Percentiles rank a stretch among this genome's conserved stretches.
These are phyloP conservation scores for Cystobasidium ongulense DNA, from an alignment of 768 basidiomycete genomes.

Conservation along the genomic window DNA sequence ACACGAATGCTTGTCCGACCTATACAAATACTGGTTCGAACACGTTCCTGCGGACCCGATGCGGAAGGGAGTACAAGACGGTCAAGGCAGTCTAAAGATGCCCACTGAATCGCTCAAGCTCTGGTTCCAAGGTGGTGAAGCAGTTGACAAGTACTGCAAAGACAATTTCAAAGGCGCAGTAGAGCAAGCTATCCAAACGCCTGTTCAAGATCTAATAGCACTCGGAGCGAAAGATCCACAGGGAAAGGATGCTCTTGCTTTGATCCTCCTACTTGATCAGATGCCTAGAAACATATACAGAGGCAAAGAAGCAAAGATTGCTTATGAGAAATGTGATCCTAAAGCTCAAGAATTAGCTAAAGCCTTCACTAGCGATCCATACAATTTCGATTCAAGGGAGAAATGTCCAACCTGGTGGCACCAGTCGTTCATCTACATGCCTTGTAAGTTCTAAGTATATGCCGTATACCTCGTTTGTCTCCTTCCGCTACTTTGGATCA, in stretches of 20 bases:
- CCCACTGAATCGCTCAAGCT: background rate
- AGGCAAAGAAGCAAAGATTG: conserved; percentile 31
- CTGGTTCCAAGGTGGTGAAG: conserved; percentile 23
- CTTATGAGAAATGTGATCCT: conserved; percentile 8
- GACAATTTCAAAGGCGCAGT: conserved; percentile 8
- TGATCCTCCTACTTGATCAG: conserved; percentile 28
- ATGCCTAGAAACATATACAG: conserved; percentile 32
- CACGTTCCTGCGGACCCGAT: background rate
- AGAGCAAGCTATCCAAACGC: background rate
- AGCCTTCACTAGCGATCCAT: background rate
- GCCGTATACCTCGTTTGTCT: too few relatives aligned
- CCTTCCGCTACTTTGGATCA: background rate
- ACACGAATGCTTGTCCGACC: background rate
- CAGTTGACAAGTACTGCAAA: conserved; percentile 16
- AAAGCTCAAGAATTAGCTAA: background rate
- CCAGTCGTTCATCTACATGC: conserved; percentile 18
- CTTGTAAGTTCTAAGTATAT: too few relatives aligned
- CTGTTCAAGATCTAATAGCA: background rate
- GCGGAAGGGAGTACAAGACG: background rate
- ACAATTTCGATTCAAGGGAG: conserved; percentile 8
- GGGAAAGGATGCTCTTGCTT: conserved; percentile 11
- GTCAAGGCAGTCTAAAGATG: background rate
- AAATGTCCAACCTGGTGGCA: conserved; percentile 2
- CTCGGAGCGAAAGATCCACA: background rate
- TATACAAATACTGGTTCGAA: background rate